Evolutionary conservation across 2,329 filamentous ascomycete genomes (phyloP), one percentile per base, ranked within the genome.

Genomic region (Massarina eburnea): DNA sequence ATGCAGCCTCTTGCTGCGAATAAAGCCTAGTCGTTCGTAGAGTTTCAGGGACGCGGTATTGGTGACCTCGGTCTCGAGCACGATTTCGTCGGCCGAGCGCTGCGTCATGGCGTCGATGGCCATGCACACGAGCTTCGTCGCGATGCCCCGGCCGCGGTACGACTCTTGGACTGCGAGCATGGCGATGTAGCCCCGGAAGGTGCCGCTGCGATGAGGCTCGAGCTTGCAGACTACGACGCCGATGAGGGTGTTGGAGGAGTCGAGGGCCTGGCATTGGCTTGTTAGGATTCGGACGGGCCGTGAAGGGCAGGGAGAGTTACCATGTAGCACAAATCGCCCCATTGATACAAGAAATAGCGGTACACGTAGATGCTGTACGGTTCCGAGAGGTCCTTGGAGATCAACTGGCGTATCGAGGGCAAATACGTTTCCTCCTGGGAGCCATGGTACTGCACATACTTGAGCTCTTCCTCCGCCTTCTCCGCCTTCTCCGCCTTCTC

Each of bases 351-450:
- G 62, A 99, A 99, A 71, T 99, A 99, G 24, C 94, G 85, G 71
- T 97, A 99, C 47, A 99, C 94, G 75, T 99, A 99, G 68, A 99
- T 97, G 73, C 92, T 97, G 71, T 99, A 99, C 1, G 94, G 94
- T 71, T 99, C 94, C 58, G 92, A 97, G 39, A 99, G 80, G 67
- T 97, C 94, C 63, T 92, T 95, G 35, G 91, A 94, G 63, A 99
- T 99, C 65, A 99, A 76, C 46, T 91, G 85, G 44, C 92, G 85
- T 71, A 99, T 96, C 33, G 90, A 84, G 27, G 91, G 84, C 33
- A 99, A 83, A 67, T 94, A 85, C 45, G 76, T 73, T 41, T 80
- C 77, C 64, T 86, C 84, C 54, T 82, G 80, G 39, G 76, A 66
- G 43, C 71, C 69, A 50, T 82, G 76, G 65, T 86, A 87, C 58